Evolutionary conservation across 768 basidiomycete genomes (phyloP), one percentile per base, ranked within the genome.

Genomic region (Collybia sp.): DNA sequence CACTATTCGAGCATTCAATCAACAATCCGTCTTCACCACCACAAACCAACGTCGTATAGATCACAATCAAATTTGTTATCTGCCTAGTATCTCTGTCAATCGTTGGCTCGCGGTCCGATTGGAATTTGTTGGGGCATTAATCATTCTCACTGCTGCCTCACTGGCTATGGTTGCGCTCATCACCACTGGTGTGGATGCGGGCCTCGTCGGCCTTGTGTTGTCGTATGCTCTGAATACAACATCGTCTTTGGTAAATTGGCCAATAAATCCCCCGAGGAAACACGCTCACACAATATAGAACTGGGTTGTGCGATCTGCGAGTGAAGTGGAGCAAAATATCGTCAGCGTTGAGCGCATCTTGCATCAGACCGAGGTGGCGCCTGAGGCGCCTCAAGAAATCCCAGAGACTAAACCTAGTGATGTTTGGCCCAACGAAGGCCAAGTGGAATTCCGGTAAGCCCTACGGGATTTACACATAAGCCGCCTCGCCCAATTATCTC

Each of bases 311-410:
- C 78, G 88, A 25, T 83, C 83, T 12, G 83, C 86, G 2, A 87
- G 83, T 55, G 93, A 94, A 62, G 88, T 93, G 11, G 93, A 95
- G 59, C 88, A 93, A 55, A 90, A 89, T 53, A 84, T 92, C 55
- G 89, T 93, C 49, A 89, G 88, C 56, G 87, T 91, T 12, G 93
- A 95, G 61, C 83, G 92, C 5, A 85, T 94, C 43, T 62, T 88
- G 19, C 83, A 93, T 55, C 94, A 96, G 56, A 82, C 82, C 19
- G 71, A 84, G 6, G 71, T 95, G 13, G 56, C 70, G 13, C 70
- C 82, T 0, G 94, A 97, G 63, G 91, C 88, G 1, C 80, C 87
- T 0, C 73, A 77, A 36, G 84, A 89, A 48, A 68, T 88, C 13
- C 73, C 79, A 0, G 82, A 82, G 16, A 64, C 60, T 10, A 75